Evolutionary conservation across 768 basidiomycete genomes (phyloP), one percentile per base, ranked within the genome.

Genomic region (Suillus luteus): DNA sequence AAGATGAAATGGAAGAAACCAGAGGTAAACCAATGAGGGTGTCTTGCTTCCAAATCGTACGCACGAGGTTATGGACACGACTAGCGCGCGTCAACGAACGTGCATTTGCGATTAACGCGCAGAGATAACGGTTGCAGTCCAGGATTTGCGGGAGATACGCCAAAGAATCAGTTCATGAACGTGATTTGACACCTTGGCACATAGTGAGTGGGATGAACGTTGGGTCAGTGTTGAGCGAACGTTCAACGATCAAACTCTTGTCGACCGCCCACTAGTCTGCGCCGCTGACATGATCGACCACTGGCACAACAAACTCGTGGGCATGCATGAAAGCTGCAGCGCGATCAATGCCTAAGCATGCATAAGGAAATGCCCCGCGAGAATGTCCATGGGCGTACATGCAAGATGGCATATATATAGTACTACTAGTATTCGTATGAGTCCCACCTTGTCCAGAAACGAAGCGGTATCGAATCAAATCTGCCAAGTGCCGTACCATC

Each of bases 11-110:
- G 31, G 19, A 54, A 54, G 19, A 19, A 35, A 35, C 52, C 6
- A 49, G 19, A n/a, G 19, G 1, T 12, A 43, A 51, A 19, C 44
- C 55, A 58, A 49, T 43, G 61, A 10, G 49, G n/a, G 17, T 27
- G 19, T 46, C 35, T 46, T 46, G 44, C 43, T 51, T 37, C 4
- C 4, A 33, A 35, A 22, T 24, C n/a, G 22, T 62, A 44, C 61
- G 64, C 64, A 65, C 64, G 61, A 65, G 61, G 15, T 33, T 24
- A 55, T 7, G 17, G 19, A 10, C 55, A 44, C 40, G n/a, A 57
- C 54, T 33, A 12, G 12, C 22, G 24, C 61, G 35, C n/a, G 2
- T 57, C 40, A 5, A 62, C 54, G 35, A 58, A 62, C 54, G 64
- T 62, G 52, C 19, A 54, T 31, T 33, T 31, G 10, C 31, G 9